Evolutionary conservation across 1,284 basidiomycete genomes (phyloP).

Genomic region (Pseudozyma thailandica): DNA sequence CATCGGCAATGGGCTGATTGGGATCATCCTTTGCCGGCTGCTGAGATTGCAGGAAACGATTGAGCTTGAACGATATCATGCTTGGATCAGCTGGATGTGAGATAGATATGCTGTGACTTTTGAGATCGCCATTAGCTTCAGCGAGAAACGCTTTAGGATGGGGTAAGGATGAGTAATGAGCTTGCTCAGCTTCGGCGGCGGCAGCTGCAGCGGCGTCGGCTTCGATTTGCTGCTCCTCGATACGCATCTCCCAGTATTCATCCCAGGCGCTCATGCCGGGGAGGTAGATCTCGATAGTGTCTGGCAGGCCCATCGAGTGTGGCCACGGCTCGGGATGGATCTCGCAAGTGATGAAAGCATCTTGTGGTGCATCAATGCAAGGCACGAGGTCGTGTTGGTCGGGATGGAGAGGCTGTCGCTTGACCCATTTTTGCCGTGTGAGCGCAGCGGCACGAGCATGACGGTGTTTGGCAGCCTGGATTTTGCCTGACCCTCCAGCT

Average conservation of each 20-base stretch:
- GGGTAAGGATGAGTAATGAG: not conserved
- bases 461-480: slow-evolving; percentile 5
- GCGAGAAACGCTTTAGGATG: slow-evolving; percentile 9
- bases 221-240: slow-evolving; percentile 39
- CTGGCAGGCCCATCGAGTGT: slow-evolving; percentile 41
- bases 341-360: slow-evolving; percentile 26
- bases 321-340: slow-evolving; percentile 48
- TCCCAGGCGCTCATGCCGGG: slow-evolving; percentile 62
- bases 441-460: slow-evolving; percentile 21
- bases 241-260: slow-evolving; percentile 43
- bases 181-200: slow-evolving; percentile 9
- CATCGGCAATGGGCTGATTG: slow-evolving; percentile 3
- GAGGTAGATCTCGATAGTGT: slow-evolving; percentile 62
- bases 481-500: not conserved
- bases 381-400: slow-evolving; percentile 12
- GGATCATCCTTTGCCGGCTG: slow-evolving; percentile 10
- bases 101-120: slow-evolving; percentile 38
- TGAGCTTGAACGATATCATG: slow-evolving; percentile 52
- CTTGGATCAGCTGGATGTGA: slow-evolving; percentile 51
- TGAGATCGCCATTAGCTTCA: slow-evolving; percentile 6
- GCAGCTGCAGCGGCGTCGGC: slow-evolving; percentile 12
- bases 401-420: slow-evolving; percentile 15
- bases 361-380: slow-evolving; percentile 18
- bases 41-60: slow-evolving; percentile 52
- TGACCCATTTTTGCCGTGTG: slow-evolving; percentile 31